Base-by-base conservation (phyloP, 345 rosid species). In the Laguncularia racemosa region DNA sequence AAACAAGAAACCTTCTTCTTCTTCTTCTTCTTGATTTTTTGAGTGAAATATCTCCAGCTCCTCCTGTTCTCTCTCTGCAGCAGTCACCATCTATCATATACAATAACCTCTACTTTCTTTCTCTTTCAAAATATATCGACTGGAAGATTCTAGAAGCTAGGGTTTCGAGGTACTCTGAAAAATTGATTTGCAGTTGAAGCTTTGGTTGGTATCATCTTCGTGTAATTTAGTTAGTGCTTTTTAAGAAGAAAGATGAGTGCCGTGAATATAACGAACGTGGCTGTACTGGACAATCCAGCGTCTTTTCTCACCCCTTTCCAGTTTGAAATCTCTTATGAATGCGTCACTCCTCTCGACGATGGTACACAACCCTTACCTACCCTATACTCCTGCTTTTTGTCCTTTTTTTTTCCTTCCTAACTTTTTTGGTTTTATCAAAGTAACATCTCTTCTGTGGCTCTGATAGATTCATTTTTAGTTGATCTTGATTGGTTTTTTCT, bases 301-400 rank as follows among this genome's bases (percentile, higher is more conserved):
- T 81, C 90, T 8, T 93, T 93, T 65, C 68, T 77, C 58, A 76
- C 83, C 61, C 95, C 99, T 0, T 85, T 93, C 69, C 97, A 89
- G 83, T 93, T 93, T 73, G 99, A 93, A 79, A 89, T 93, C 65
- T 89, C 99, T 15, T 93, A 93, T 64, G 99, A 93, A 82, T 87
- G 99, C 62, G 76, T 93, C 75, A 81, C 88, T 53, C 85, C 97
- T 66, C 97, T 93, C 60, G 82, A 93, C 74, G 96, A 93, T 68
- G 99, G 99, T 93, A 83, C 28, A 21, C 49, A 46, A 46, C 16
- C 13, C 43, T 49, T 12, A 60, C 55, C 20, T 55, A 52, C 13
- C 40, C 44, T 33, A 18, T 10, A 16, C 14, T 17, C 50, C 12
- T 3, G 44, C 16, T 16, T 44, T 9, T 13, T 4, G 14, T 48